A percentile compares a stretch with the other conserved stretches of the same genome.
phyloP scores from a whole-genome alignment of 768 basidiomycete species.

The Imleria badia region DNA sequence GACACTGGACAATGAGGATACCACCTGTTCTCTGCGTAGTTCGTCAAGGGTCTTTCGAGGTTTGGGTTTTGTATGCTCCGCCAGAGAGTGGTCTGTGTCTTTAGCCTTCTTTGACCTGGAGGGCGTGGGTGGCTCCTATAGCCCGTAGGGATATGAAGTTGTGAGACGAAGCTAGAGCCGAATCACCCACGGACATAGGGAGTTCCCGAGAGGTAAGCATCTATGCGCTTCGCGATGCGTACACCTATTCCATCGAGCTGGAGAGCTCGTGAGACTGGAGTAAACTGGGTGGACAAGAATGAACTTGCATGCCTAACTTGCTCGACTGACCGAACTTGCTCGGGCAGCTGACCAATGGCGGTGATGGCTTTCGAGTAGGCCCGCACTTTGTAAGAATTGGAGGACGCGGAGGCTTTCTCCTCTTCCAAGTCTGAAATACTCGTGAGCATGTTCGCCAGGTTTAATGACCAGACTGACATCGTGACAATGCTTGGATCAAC shows the following conservation, averaged over 20 bases:
- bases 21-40: constrained; percentile 27
- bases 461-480: constrained; percentile 34
- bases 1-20: constrained; percentile 37
- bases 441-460: background rate
- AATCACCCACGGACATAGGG: constrained; percentile 37
- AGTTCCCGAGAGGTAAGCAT: constrained; percentile 36
- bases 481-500: constrained; percentile 41
- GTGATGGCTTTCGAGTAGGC: constrained; percentile 51
- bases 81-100: constrained; percentile 1
- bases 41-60: constrained; percentile 24
- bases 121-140: constrained; percentile 18
- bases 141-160: background rate
- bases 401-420: constrained; percentile 35
- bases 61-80: constrained; percentile 1
- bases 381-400: constrained; percentile 50
- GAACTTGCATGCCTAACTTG: constrained; percentile 35
- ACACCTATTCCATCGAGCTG: constrained; percentile 36
- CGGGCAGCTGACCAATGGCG: constrained; percentile 38
- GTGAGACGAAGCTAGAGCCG: background rate
- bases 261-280: constrained; percentile 7
- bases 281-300: background rate
- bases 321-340: constrained; percentile 43
- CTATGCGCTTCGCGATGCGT: constrained; percentile 48
- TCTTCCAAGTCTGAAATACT: constrained; percentile 38
- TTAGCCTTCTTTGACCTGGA: constrained; percentile 1